Base-by-base conservation (phyloP, 768 basidiomycete genomes). In the Lentinula raphanica region DNA sequence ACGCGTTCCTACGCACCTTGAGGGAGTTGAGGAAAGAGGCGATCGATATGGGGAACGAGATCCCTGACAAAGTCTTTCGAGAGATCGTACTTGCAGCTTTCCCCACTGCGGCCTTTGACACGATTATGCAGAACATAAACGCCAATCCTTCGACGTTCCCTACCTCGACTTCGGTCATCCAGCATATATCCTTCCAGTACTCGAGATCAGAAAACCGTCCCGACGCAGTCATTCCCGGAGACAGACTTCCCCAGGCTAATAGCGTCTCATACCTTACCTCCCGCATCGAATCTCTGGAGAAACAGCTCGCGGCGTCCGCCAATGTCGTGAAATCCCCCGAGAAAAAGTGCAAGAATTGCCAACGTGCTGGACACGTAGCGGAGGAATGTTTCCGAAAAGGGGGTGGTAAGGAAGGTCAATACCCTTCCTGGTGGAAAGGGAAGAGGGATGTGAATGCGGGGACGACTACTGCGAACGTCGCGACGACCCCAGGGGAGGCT, bases 371-470 rank as follows among this genome's bases (percentile, higher is more conserved):
- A 0, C 68, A 69, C 27, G 2, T 59, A 0, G 56, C 46, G 12
- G 56, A 56, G 13, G 61, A 68, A 17, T 70, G 69, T 38, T 70
- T 65, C 64, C 50, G 44, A n/a, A 59, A 60, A 25, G 67, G 69
- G 19, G 65, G 69, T 11, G 69, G 68, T 8, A 68, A 67, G 31
- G 68, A 66, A 48, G 69, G 67, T 1, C 68, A 69, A 53, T 61
- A 58, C 45, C 55, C 58, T 17, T 49, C 46, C 4, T 59, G 63
- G 61, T 62, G 58, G 61, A 50, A 38, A 31, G 57, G 57, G 44
- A 58, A 59, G 46, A 44, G 27, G 32, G 29, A 23, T 11, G 42
- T 27, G n/a, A 35, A 17, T 0, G 5, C 31, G 2, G 49, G 31
- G 15, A 58, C 27, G 17, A 17, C 49, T 13, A 36, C 38, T 4